Evolutionary conservation across 1,284 basidiomycete species (phyloP), one percentile per base, ranked within the genome.

Genomic region (Microstroma glucosiphilum): DNA sequence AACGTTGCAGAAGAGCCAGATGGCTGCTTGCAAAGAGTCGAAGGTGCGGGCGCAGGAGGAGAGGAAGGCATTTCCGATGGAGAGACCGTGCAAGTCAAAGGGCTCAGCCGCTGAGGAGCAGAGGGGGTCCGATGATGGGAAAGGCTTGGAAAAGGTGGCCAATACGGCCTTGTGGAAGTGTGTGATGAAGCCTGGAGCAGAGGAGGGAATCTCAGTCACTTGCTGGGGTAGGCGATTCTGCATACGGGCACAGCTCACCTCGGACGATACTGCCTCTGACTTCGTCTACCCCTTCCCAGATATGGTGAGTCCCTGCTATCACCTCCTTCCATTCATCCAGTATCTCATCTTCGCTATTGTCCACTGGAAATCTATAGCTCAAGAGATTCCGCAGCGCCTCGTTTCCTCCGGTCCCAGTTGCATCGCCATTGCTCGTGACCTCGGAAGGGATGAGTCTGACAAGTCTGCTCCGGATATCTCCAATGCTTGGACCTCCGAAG

Each of bases 251-350:
- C 30, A 37, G 9, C 30, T 37, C 57, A 25, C 4, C 90, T 90
- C 90, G 77, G 91, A 84, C 59, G 93, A 89, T 25, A 87, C 86
- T 79, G 97, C 94, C 80, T 93, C 93, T 67, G 92, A 86, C 78
- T 97, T 94, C 46, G 86, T 92, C 91, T 56, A 98, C 92, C 0
- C 90, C 91, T 3, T 82, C 78, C 94, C 94, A 98, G 2, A 96
- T 83, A 0, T 73, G 68, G 73, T 90, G 92, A 30, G 84, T 84
- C 0, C 94, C 94, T 81, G 97, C 93, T 13, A 97, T 89, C 64
- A 97, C 91, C 65, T 91, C 87, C 68, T 89, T 83, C 92, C 92
- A 96, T 70, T 90, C 85, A 40, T 91, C 89, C 64, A 90, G 86
- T n/a, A 91, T 90, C 64, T 87, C 86, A 57, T 84, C 83, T 69